Percentiles rank a stretch among this genome's conserved stretches.
Conservation (phyloP, 2,329 filamentous ascomycete genomes). For the Ceratocystis huliohia region DNA sequence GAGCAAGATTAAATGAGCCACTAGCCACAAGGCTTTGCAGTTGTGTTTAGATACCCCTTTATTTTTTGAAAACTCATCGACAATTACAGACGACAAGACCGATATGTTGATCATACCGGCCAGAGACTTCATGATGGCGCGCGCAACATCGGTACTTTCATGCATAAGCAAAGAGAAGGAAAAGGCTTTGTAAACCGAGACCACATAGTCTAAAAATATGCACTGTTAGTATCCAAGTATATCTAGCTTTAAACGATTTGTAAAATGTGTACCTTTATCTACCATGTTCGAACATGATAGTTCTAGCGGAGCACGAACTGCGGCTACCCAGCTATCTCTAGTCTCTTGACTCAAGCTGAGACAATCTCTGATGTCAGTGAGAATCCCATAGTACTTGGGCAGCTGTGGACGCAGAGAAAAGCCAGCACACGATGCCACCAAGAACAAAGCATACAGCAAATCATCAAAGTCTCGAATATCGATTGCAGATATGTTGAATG, state of each 20-base stretch:
- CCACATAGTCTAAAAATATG: not conserved
- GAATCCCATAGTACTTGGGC: not conserved
- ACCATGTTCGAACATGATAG: not conserved
- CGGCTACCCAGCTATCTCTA: not conserved
- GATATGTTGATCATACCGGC: slow-evolving; percentile 3
- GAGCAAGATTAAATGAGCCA: slow-evolving; percentile 54
- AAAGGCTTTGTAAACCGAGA: slow-evolving; percentile 28
- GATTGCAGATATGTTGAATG: not conserved
- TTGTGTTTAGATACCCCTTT: slow-evolving; percentile 26
- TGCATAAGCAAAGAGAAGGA: slow-evolving; percentile 31
- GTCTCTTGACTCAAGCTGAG: not conserved
- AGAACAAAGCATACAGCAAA: not conserved
- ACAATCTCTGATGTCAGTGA: not conserved
- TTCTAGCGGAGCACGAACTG: not conserved
- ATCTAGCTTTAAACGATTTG: no score
- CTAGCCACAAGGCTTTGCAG: slow-evolving; percentile 45
- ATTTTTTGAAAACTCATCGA: slow-evolving; percentile 27
- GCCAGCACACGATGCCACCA: not conserved
- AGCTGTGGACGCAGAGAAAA: not conserved
- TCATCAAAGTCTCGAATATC: not conserved
- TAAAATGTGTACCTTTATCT: not conserved
- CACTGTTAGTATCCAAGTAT: not conserved
- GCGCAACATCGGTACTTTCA: not conserved
- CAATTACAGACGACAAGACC: slow-evolving; percentile 33
- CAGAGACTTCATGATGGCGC: not conserved